Evolutionary conservation across 495 filamentous ascomycete genomes (phyloP).

Genomic region (Hypoxylon intermedium): DNA sequence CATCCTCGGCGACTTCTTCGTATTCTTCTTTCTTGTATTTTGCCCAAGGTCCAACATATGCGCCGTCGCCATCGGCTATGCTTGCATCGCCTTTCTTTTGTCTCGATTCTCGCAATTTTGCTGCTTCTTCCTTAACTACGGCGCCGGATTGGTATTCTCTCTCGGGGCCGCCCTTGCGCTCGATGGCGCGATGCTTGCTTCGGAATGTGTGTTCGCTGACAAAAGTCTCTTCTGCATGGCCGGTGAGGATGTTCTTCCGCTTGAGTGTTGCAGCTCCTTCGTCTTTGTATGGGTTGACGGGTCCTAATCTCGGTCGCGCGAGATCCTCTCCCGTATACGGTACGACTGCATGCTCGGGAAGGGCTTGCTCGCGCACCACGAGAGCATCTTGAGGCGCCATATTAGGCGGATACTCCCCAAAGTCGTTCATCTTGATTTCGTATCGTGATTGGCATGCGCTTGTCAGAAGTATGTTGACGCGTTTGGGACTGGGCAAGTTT

Average conservation of each 20-base stretch:
- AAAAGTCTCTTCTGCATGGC: conserved; percentile 83
- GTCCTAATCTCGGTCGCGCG: conserved; percentile 71
- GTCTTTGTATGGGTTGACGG: conserved; percentile 80
- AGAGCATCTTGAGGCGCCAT: conserved; percentile 64
- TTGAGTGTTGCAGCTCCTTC: conserved; percentile 65
- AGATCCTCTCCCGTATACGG: conserved; percentile 74
- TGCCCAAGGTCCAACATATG: conserved; percentile 95
- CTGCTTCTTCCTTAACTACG: conserved; percentile 70
- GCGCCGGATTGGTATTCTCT: conserved; percentile 48
- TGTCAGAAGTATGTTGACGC: conserved; percentile 5
- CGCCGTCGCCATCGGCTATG: conserved; percentile 81
- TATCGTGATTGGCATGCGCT: conserved; percentile 5
- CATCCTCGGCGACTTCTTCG: conserved; percentile 63
- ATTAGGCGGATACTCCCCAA: conserved; percentile 63
- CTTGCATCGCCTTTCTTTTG: conserved; percentile 84
- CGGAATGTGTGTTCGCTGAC: conserved; percentile 90
- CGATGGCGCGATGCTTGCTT: conserved; percentile 78
- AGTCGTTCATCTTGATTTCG: conserved; percentile 59
- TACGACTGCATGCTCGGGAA: conserved; percentile 63
- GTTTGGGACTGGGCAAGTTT: conserved; percentile 3
- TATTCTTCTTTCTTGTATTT: conserved; percentile 72
- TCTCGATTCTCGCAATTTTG: conserved; percentile 69
- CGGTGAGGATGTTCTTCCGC: conserved; percentile 90
- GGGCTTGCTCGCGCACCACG: conserved; percentile 57
- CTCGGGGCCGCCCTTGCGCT: conserved; percentile 56